phyloP scores from a whole-genome alignment of 2,329 filamentous ascomycete genomes.

The Penicillium sp. region DNA sequence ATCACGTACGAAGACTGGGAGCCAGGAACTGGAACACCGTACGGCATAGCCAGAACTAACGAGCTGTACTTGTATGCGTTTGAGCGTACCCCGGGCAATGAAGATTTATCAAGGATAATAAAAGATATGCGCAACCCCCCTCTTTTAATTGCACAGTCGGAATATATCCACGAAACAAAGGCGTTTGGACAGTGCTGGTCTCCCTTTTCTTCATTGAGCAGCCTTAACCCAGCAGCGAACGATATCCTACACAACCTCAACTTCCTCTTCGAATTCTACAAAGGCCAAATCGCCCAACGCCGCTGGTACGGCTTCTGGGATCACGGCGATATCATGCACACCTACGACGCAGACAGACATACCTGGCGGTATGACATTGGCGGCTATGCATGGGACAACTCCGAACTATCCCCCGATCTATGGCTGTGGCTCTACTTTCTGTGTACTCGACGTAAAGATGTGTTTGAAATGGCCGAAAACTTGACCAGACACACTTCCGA shows the following conservation, averaged over 20 bases:
- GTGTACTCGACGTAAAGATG: conserved; percentile 54
- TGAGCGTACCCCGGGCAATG: conserved; percentile 49
- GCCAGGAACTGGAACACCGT: conserved; percentile 51
- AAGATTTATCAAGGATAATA: conserved; percentile 44
- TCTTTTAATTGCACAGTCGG: conserved; percentile 46
- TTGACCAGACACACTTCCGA: conserved; percentile 58
- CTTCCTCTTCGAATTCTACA: conserved; percentile 56
- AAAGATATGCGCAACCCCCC: conserved; percentile 51
- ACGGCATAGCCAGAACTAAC: conserved; percentile 57
- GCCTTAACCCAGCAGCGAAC: conserved; percentile 24
- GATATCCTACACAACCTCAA: conserved; percentile 53
- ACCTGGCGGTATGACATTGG: conserved; percentile 62
- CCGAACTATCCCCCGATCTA: conserved; percentile 59
- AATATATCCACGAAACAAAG: conserved; percentile 50
- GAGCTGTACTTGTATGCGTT: conserved; percentile 55
- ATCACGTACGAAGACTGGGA: conserved; percentile 65
- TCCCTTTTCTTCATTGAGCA: conserved; percentile 27
- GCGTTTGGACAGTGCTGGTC: conserved; percentile 57
- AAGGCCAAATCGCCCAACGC: conserved; percentile 53
- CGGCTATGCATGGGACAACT: conserved; percentile 64
- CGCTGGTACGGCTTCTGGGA: conserved; percentile 63
- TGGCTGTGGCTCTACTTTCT: conserved; percentile 63
- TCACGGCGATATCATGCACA: conserved; percentile 61
- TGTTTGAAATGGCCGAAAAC: conserved; percentile 58
- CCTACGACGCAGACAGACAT: conserved; percentile 57